These are phyloP conservation scores for Daldinia concentrica DNA, from an alignment of 495 filamentous ascomycete genomes.

Conservation along the genomic window DNA sequence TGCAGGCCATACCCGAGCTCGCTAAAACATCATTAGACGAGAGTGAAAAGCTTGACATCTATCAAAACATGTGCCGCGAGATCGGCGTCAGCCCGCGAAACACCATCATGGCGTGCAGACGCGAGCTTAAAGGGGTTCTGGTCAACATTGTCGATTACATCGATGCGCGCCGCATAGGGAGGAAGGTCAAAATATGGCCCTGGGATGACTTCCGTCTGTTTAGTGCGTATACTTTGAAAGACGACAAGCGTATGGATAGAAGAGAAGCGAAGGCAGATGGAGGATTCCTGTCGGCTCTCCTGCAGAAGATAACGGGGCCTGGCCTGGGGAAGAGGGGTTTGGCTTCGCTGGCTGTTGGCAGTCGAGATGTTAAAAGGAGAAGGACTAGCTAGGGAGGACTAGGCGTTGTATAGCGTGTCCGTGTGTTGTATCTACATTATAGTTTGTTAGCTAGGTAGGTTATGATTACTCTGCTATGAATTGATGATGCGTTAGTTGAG, in stretches of 20 bases:
- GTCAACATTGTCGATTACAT: slow-evolving; percentile 65
- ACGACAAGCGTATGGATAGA: slow-evolving; percentile 48
- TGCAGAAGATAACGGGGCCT: slow-evolving; percentile 41
- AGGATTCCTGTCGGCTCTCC: slow-evolving; percentile 51
- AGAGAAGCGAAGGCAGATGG: slow-evolving; percentile 51
- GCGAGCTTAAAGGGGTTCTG: slow-evolving; percentile 47
- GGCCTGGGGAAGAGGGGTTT: neutral
- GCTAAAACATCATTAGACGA: slow-evolving; percentile 9
- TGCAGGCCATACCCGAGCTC: neutral
- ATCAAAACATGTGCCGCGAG: slow-evolving; percentile 47
- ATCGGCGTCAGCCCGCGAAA: slow-evolving; percentile 24
- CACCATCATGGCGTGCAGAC: slow-evolving; percentile 44
- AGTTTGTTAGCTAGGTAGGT: too few species aligned
- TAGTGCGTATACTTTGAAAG: slow-evolving; percentile 49
- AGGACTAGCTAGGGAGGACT: neutral
- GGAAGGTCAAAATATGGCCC: slow-evolving; percentile 46
- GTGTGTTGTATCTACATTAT: neutral
- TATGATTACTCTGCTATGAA: too few species aligned
- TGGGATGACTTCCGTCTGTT: slow-evolving; percentile 43
- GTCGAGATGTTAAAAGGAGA: slow-evolving; percentile 7
- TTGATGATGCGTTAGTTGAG: too few species aligned
- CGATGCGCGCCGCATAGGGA: slow-evolving; percentile 50
- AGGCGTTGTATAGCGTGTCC: slow-evolving; percentile 4
- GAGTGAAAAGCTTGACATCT: slow-evolving; percentile 36
- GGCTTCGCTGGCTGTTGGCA: neutral